Base-by-base conservation (phyloP, 2,329 filamentous ascomycete species). In the Atkinsonella hypoxylon region DNA sequence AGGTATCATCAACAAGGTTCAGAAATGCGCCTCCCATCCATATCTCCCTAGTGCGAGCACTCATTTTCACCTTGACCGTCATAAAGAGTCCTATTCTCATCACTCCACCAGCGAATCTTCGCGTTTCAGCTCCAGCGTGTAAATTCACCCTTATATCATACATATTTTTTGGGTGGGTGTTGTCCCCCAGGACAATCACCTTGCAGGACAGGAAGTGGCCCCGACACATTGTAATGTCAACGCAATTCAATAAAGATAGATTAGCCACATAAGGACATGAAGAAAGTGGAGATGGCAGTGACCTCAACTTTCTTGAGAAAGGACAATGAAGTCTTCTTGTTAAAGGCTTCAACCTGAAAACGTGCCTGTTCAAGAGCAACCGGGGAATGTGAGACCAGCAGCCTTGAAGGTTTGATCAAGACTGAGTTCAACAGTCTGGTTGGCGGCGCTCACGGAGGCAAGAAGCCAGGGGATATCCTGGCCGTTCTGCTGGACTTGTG, bases 381-480 rank as follows among this genome's bases (percentile, higher is more conserved):
- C 50, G 5, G 50, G 50, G 46, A 52, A 52, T 36, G 31, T 13
- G 17, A 53, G 17, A 38, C 52, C 52, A 5, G 31, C 38, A 39
- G 46, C 46, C 45, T 66, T 59, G 43, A 79, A 59, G 10, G 75
- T 72, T 13, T 62, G 56, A 38, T 67, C 69, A 44, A 81, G 70
- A 56, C 81, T 66, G 54, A 85, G 71, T 26, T 71, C 60, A 46
- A 82, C 63, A 41, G 70, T 73, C 61, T 77, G 69, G 54, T 75
- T 75, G 53, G 67, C 70, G 43, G 70, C 66, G 53, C 66, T 68
- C 26, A 85, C 72, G 20, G 79, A 77, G 17, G 74, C 67, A 52
- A 73, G 68, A 53, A 78, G 81, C 64, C 83, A 84, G 38, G 65
- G 61, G 48, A 85, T 64, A 44, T 70, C 63, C 60, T 79, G 60